Base-by-base conservation (phyloP, 2,329 filamentous ascomycete species). In the Penicillium sp. region DNA sequence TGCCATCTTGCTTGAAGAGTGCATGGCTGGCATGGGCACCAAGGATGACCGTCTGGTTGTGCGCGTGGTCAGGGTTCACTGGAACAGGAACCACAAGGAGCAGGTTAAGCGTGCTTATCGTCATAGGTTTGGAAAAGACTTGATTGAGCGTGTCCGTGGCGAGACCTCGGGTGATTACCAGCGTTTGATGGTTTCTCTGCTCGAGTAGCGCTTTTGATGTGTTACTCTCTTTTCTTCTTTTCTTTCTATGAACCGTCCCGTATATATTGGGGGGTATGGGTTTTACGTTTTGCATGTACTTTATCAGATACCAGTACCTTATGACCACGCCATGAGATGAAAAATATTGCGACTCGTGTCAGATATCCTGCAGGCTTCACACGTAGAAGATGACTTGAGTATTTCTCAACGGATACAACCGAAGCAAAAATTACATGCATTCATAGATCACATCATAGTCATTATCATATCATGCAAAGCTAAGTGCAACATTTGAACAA, bases 91-190 rank as follows among this genome's bases (percentile, higher is more conserved):
- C 48, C 83, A 88, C 61, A 79, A 95, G 78, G 82, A 84, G 45
- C 87, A 89, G 60, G 87, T 95, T 51, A 91, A 89, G 73, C 81
- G 78, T 0, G 90, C 89, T 9, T 97, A 91, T 71, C 78, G 85
- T 64, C 82, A 87, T 63, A 80, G 81, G 42, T 95, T 87, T 71
- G 80, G 82, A 60, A 83, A 76, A 63, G 85, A 85, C 56, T 73
- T 97, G 50, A 79, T 81, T 10, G 77, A 78, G 50, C 79, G 90
- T 43, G 88, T 97, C 64, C 83, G 82, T 66, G 84, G 86, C 2
- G 92, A 97, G 78, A 95, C 90, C 5, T 89, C 87, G 55, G 89
- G 91, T 4, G 87, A 96, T 71, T 95, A 94, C 63, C 80, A 89
- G 74, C 81, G 75, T 61, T 72, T 92, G 64, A 79, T 96, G 81